Evolutionary conservation across 306 rosid genomes (phyloP), one percentile per base, ranked within the genome.

Genomic region (Dalbergia cochinchinensis): DNA sequence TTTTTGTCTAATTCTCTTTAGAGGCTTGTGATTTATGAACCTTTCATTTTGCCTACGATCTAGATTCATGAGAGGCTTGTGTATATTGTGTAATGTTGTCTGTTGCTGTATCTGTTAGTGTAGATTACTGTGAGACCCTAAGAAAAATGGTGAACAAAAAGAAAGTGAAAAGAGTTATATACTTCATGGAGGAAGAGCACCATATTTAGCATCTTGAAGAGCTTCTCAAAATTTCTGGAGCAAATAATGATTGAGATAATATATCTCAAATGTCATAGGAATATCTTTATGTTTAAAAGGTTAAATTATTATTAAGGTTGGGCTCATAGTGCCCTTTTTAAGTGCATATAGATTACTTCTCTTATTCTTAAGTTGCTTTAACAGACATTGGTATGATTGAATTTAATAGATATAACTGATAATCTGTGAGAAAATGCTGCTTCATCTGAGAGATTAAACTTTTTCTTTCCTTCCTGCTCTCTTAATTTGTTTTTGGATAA

Each of bases 391-490:
- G 11, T 77, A 22, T 54, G 15, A 51, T 67, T 80, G 39, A 77
- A 16, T 69, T 57, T 19, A 77, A 82, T 50, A 70, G 71, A 63
- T 62, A 69, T 78, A 41, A 65, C 16, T 64, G 81, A 70, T 33
- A 18, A 44, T 39, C 63, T n/a, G 67, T 11, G 7, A 20, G 74
- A 31, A 65, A 83, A 33, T 67, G 68, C 66, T 57, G 58, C 69
- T 50, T 76, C 42, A 19, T 69, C 31, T 26, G 77, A 45, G 69
- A 19, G 20, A 66, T 19, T 15, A 20, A 45, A 72, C 57, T 62
- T 66, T 58, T 44, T 22, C 74, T 83, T 60, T 68, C 65, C 48
- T 72, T 55, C 57, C 37, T 41, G 59, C 35, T 59, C 47, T 62
- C 20, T 54, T 33, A 69, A 1, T 26, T 26, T 26, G 0, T 20